These are phyloP conservation scores for Psilocybe cubensis DNA, from an alignment of 768 basidiomycete species.

Conservation along the genomic window DNA sequence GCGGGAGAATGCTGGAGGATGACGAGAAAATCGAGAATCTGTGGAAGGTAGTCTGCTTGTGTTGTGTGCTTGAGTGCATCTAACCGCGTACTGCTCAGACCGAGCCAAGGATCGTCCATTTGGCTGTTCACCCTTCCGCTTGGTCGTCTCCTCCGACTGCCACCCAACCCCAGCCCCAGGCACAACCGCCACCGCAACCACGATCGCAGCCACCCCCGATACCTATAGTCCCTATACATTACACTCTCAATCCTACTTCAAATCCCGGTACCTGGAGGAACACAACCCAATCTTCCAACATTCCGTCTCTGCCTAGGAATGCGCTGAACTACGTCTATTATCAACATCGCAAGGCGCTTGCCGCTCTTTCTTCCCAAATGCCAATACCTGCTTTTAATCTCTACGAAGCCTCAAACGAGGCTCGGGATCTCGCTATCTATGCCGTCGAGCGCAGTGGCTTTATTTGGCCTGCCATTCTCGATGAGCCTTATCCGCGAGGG, in stretches of 20 bases:
- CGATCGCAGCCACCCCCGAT: constrained; percentile 14
- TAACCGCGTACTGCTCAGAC: constrained; percentile 41
- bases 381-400: constrained; percentile 14
- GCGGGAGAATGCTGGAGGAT: constrained; percentile 68
- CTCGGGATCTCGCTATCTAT: constrained; percentile 33
- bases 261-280: background rate
- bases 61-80: background rate
- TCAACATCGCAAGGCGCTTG: constrained; percentile 48
- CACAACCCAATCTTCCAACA: background rate
- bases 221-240: constrained; percentile 4
- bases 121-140: constrained; percentile 80
- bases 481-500: constrained; percentile 46
- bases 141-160: constrained; percentile 64
- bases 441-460: constrained; percentile 45
- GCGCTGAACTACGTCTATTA: constrained; percentile 40
- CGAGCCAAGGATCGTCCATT: constrained; percentile 67
- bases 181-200: constrained; percentile 14
- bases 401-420: constrained; percentile 9
- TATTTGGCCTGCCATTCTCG: constrained; percentile 53
- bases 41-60: constrained; percentile 60
- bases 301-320: constrained; percentile 17
- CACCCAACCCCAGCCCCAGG: constrained; percentile 15
- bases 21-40: constrained; percentile 66
- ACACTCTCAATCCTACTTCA: background rate
- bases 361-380: constrained; percentile 31